Percentiles rank a stretch among this genome's conserved stretches.
These are phyloP conservation scores for Gastrolobium villosum DNA, from an alignment of 306 rosid species.

Conservation along the genomic window DNA sequence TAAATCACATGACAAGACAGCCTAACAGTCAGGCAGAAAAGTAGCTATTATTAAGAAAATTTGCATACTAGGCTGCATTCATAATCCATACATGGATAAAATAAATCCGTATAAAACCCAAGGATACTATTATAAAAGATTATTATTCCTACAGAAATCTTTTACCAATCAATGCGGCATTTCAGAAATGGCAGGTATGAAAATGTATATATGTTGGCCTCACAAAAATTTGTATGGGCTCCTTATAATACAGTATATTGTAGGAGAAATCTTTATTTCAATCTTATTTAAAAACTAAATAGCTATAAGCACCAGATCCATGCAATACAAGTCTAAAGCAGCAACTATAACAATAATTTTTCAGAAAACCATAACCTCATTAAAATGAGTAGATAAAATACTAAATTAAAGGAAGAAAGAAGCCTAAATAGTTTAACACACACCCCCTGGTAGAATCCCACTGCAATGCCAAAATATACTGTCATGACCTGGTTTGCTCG, in stretches of 20 bases:
- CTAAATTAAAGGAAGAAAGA: conserved; percentile 40
- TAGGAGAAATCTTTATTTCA: conserved; percentile 30
- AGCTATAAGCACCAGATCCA: conserved; percentile 33
- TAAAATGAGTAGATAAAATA: neutral
- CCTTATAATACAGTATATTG: conserved; percentile 14
- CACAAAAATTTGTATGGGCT: conserved; percentile 16
- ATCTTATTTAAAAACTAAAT: conserved; percentile 3
- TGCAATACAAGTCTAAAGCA: conserved; percentile 17
- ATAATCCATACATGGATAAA: conserved; percentile 3
- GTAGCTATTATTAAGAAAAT: conserved; percentile 23
- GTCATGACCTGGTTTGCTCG: conserved; percentile 85
- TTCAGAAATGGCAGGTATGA: conserved; percentile 30
- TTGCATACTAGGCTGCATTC: conserved; percentile 23
- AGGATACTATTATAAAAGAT: conserved; percentile 21
- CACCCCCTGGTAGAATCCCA: conserved; percentile 99
- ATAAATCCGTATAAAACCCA: conserved; percentile 6
- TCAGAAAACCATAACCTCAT: conserved; percentile 22
- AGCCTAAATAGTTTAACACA: conserved; percentile 41
- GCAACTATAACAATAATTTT: conserved; percentile 23
- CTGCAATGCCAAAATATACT: conserved; percentile 80
- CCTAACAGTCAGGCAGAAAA: conserved; percentile 23
- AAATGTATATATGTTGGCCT: conserved; percentile 23
- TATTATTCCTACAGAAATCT: neutral
- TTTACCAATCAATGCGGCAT: conserved; percentile 30
- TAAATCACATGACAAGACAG: conserved; percentile 8